A percentile compares a stretch with the other conserved stretches of the same genome.
These are phyloP conservation scores for Botryotinia calthae DNA, from an alignment of 2,329 filamentous ascomycete genomes.

Conservation along the genomic window DNA sequence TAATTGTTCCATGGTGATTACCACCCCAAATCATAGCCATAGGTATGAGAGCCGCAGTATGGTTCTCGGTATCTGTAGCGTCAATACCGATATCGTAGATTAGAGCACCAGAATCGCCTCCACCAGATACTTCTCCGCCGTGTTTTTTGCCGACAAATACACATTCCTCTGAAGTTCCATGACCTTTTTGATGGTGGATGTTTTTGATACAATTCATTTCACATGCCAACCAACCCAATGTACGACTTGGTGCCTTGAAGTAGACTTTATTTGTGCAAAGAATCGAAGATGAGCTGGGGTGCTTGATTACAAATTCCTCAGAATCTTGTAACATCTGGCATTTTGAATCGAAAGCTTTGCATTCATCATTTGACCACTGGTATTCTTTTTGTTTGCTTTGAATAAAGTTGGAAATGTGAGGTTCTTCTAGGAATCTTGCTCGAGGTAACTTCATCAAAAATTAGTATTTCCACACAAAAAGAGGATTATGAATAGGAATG, in stretches of 20 bases:
- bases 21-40: not conserved
- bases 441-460: not conserved
- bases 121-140: accelerated
- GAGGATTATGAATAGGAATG: not conserved
- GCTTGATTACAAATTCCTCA: not conserved
- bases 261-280: not conserved
- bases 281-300: not conserved
- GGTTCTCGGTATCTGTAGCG: not conserved
- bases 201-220: not conserved
- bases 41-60: not conserved
- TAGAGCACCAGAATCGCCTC: not conserved
- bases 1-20: not conserved
- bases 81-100: not conserved
- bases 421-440: not conserved
- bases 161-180: not conserved
- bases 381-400: no score
- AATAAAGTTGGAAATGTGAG: no score
- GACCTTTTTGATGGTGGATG: not conserved
- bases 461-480: not conserved
- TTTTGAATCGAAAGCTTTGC: not conserved
- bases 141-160: not conserved
- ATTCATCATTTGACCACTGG: not conserved
- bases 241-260: not conserved
- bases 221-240: not conserved
- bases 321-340: not conserved